Evolutionary conservation across 768 basidiomycete genomes (phyloP).

Genomic region (Austroboletus festivus): DNA sequence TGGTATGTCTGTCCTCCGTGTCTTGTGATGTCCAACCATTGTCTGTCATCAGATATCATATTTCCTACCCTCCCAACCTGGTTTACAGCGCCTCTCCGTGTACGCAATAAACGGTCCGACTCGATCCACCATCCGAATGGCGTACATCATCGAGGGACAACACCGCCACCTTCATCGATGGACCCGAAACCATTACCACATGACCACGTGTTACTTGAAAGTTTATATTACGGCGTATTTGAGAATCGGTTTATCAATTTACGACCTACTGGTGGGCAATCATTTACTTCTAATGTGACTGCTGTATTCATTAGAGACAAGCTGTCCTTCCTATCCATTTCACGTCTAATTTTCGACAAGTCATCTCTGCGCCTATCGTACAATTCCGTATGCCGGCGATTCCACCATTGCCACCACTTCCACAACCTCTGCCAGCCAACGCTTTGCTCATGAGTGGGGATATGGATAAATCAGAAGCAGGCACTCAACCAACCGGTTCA

Average conservation of each 20-base stretch:
- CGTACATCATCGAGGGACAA: constrained; percentile 32
- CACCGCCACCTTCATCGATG: constrained; percentile 33
- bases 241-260: constrained; percentile 70
- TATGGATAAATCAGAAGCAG: constrained; percentile 23
- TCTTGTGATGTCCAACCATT: background rate
- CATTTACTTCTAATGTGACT: background rate
- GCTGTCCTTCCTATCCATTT: constrained; percentile 69
- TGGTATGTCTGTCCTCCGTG: constrained; percentile 39
- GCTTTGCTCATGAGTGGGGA: constrained; percentile 23
- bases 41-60: constrained; percentile 51
- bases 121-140: constrained; percentile 53
- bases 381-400: constrained; percentile 70
- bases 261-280: constrained; percentile 57
- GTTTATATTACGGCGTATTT: constrained; percentile 62
- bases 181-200: constrained; percentile 43
- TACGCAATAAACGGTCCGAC: constrained; percentile 44
- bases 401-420: constrained; percentile 55
- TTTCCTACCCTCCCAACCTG: constrained; percentile 75
- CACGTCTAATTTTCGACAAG: constrained; percentile 67
- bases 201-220: constrained; percentile 70
- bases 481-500: constrained; percentile 11
- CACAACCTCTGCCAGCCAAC: constrained; percentile 26
- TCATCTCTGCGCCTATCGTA: constrained; percentile 56
- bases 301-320: constrained; percentile 25
- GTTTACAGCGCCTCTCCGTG: constrained; percentile 71